Percentiles rank a stretch among this genome's conserved stretches.
Conservation (phyloP, 2,329 filamentous ascomycete genomes). For the Alternaria postmessia region DNA sequence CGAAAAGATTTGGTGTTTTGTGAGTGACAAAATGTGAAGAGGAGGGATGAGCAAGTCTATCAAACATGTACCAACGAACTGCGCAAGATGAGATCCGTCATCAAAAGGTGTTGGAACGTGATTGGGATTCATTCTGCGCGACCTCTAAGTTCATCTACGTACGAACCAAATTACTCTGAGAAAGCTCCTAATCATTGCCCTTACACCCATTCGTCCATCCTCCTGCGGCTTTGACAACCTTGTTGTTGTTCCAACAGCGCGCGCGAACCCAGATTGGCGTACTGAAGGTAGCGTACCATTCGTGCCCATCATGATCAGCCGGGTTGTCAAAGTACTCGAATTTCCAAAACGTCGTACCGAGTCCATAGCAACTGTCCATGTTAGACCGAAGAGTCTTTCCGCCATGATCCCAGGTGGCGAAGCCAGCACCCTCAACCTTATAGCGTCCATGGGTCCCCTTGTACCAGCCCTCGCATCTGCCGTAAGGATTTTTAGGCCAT, state of each 20-base stretch:
- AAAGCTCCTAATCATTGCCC: not conserved
- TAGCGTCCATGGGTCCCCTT: not conserved
- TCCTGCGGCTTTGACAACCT: conserved; percentile 1
- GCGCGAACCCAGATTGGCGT: conserved; percentile 1
- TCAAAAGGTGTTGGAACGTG: too few relatives aligned
- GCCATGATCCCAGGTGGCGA: conserved; percentile 4
- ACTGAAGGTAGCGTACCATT: conserved; percentile 1
- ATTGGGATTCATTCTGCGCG: too few relatives aligned
- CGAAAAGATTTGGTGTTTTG: too few relatives aligned
- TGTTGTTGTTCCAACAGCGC: conserved; percentile 2
- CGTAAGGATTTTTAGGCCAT: not conserved
- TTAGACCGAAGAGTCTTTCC: conserved; percentile 7
- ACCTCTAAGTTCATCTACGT: too few relatives aligned
- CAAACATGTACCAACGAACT: too few relatives aligned
- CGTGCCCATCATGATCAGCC: not conserved
- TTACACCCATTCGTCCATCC: not conserved
- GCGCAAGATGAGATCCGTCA: too few relatives aligned
- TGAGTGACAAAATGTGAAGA: too few relatives aligned
- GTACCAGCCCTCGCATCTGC: conserved; percentile 11
- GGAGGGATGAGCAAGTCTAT: too few relatives aligned
- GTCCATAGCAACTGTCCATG: conserved; percentile 10
- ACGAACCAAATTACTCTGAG: too few relatives aligned
- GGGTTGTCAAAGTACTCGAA: conserved; percentile 3
- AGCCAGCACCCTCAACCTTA: conserved; percentile 8
- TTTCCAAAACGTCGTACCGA: conserved; percentile 11